Percentiles rank a stretch among this genome's conserved stretches.
Evolutionary conservation across 2,329 filamentous ascomycete genomes (phyloP).

Genomic region (Erysiphe pulchra): DNA sequence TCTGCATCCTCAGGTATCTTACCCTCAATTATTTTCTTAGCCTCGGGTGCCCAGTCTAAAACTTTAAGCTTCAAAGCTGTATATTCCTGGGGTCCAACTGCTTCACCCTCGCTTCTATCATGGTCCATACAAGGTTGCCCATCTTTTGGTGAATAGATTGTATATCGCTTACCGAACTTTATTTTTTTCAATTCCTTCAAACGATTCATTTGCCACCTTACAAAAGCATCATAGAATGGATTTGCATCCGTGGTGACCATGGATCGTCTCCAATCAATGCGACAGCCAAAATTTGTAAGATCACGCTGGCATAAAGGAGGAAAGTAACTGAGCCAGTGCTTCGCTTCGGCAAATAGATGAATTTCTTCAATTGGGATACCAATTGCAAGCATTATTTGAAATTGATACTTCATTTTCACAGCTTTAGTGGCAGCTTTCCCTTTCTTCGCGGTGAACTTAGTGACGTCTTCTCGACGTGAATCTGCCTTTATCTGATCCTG

Average conservation of each 20-base stretch:
- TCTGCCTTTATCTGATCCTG: constrained; percentile 15
- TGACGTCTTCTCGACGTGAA: constrained; percentile 54
- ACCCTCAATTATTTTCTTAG: constrained; percentile 42
- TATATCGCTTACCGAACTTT: constrained; percentile 80
- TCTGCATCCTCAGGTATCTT: constrained; percentile 58
- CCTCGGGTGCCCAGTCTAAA: constrained; percentile 62
- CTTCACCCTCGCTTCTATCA: constrained; percentile 58
- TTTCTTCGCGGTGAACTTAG: constrained; percentile 83
- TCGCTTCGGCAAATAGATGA: constrained; percentile 75
- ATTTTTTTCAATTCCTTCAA: constrained; percentile 78
- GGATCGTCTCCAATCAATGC: constrained; percentile 79
- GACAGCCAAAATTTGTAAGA: constrained; percentile 56
- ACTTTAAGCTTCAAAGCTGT: constrained; percentile 78
- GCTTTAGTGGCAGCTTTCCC: constrained; percentile 77
- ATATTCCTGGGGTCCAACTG: constrained; percentile 71
- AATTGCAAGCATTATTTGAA: constrained; percentile 79
- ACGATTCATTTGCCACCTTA: constrained; percentile 91
- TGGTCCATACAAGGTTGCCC: constrained; percentile 75
- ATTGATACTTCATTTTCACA: constrained; percentile 85
- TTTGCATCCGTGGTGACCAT: constrained; percentile 94
- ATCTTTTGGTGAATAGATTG: constrained; percentile 77
- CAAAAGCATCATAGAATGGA: constrained; percentile 86
- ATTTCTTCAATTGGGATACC: constrained; percentile 77
- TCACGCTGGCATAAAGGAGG: constrained; percentile 59
- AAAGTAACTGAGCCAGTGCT: constrained; percentile 80